Base-by-base conservation (phyloP, 352 stramenopile species). In the Phytophthora niederhauseri region DNA sequence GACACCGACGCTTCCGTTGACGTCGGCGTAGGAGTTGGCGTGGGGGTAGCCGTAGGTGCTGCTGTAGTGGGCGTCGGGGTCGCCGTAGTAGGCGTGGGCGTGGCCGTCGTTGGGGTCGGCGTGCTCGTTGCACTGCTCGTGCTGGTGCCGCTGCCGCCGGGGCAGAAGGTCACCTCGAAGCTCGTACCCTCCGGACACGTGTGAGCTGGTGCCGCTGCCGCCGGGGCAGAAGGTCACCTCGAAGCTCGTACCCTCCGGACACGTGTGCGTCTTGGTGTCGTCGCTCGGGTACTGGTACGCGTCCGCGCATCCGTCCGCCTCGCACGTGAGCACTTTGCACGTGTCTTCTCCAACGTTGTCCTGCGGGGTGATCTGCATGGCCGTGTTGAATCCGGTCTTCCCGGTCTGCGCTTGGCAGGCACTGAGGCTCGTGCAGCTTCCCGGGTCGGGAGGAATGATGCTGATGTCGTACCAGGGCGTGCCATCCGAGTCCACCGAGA, bases 101-200 rank as follows among this genome's bases (percentile, higher is more conserved):
- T 67, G 12, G 67, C 30, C 3, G 71, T 75, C 1, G 70, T 77
- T 1, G 70, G 61, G 2, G 66, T 61, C 1, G 66, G 66, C 17
- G 68, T 73, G 15, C 26, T 56, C 4, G 63, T 76, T 49, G 41
- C n/a, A 19, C 22, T 75, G 45, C 43, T 72, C n/a, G 65, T 80
- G 57, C 66, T 77, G 15, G 78, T 70, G 8, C 80, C 77, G 19
- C 63, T 74, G 1, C 77, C 80, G 7, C 73, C 74, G 7, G 83
- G 81, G n/a, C 84, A 92, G 62, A 92, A 92, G n/a, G 74, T 89
- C n/a, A 92, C 72, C 24, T 77, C 55, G 56, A 89, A 92, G 50
- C 77, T 73, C 17, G 84, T 88, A 1, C 75, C 80, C 26, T 70
- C 26, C n/a, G 73, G 70, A 34, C 84, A 92, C 53, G 73, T 82